phyloP scores from a whole-genome alignment of 2,329 filamentous ascomycete genomes.

The Botrytis galanthina region DNA sequence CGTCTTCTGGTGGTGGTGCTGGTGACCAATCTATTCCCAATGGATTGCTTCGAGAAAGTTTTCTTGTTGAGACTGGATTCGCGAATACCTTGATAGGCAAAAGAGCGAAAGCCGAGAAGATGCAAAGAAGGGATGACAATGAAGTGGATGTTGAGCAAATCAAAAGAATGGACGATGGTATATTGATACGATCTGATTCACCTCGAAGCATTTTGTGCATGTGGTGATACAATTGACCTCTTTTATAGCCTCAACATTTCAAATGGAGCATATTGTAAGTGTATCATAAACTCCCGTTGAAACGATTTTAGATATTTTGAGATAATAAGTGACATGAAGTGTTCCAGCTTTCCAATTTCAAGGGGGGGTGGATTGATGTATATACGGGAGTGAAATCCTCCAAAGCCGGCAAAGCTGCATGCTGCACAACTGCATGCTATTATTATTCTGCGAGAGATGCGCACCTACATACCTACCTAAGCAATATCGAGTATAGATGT shows the following conservation, averaged over 20 bases:
- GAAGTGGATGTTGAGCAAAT: neutral
- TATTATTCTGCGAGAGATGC: neutral
- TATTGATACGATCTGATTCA: neutral
- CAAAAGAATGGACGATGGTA: conserved; percentile 5
- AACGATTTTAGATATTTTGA: conserved; percentile 2
- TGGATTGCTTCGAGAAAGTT: conserved; percentile 11
- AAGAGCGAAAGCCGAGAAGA: neutral
- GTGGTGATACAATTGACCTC: conserved; percentile 7
- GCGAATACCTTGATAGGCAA: neutral
- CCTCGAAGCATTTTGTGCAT: conserved; percentile 20
- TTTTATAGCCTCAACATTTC: conserved; percentile 15
- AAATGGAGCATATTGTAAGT: neutral
- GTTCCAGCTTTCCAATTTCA: conserved; percentile 11
- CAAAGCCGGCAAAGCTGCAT: conserved; percentile 6
- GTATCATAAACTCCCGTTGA: neutral
- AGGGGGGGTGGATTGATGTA: conserved; percentile 14
- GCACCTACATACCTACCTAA: neutral
- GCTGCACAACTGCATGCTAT: neutral
- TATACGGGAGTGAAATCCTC: conserved; percentile 12
- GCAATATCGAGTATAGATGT: neutral
- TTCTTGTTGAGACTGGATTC: neutral
- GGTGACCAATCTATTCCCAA: conserved; percentile 51
- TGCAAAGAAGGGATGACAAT: neutral
- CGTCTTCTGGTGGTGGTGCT: conserved; percentile 58
- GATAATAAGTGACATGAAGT: conserved; percentile 3